Base-by-base conservation (phyloP, 2,329 filamentous ascomycete species). In the Cladosporium sphaerospermum region DNA sequence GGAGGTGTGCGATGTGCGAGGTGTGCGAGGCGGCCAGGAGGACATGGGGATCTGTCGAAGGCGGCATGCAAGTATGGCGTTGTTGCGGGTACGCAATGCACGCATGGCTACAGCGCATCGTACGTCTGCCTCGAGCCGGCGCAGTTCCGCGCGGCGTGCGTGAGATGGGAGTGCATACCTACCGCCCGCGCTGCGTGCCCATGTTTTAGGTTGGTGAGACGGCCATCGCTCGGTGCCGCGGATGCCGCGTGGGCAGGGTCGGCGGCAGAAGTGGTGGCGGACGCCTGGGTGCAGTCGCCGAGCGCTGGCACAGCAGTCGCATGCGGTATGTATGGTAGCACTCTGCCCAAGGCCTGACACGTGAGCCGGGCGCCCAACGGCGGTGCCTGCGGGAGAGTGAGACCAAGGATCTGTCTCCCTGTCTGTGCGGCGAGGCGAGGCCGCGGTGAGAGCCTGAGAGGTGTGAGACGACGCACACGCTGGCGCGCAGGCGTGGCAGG, bases 201-300 rank as follows among this genome's bases (percentile, higher is more conserved):
- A 43, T 47, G 48, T 43, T 51, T 43, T 44, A 44, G 40, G 40
- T 51, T 51, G 48, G 48, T 51, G n/a, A 51, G 40, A 50, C 47
- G 47, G 37, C 41, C 19, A 50, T 43, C 47, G n/a, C 23, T 28
- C 23, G 23, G 23, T 28, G 37, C 47, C 47, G 47, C 19, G 45
- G 33, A 16, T 13, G 11, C 2, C 6, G 33, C 13, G 40, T 28
- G 33, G 31, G 45, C 23, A 23, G 16, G 23, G 16, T 39, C 33
- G 18, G 16, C 39, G 34, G 19, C n/a, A 36, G 28, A 47, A 47
- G 45, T 39, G 33, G 45, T 39, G 33, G 45, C 39, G 45, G 18
- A 36, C 45, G 33, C 31, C 10, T 43, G 19, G 13, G 2, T n/a
- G 11, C 13, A 28, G 41, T 9, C 11, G n/a, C 18, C 31, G 41